A percentile compares a stretch with the other conserved stretches of the same genome.
phyloP scores from a whole-genome alignment of 805 yeast species.

The Wickerhamiella brachini region DNA sequence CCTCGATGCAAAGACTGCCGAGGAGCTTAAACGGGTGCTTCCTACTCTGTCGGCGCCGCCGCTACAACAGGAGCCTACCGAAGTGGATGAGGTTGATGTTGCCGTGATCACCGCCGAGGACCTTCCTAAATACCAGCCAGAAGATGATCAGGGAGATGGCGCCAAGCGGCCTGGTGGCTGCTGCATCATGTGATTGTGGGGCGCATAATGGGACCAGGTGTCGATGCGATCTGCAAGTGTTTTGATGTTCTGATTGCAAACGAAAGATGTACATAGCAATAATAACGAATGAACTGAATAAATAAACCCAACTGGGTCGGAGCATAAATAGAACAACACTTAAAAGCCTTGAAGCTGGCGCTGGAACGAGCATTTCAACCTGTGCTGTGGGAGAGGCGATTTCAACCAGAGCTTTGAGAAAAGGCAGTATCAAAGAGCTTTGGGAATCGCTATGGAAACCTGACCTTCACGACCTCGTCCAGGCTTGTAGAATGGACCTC shows the following conservation, averaged over 20 bases:
- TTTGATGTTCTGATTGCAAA: not conserved
- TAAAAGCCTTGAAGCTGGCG: not conserved
- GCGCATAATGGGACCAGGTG: too few relatives aligned
- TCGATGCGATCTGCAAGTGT: not conserved
- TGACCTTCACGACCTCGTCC: too few relatives aligned
- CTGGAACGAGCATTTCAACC: too few relatives aligned
- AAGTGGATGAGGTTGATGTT: conserved; percentile 3
- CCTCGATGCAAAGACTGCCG: conserved; percentile 9
- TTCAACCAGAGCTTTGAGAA: too few relatives aligned
- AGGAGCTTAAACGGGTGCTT: conserved; percentile 7
- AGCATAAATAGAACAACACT: not conserved
- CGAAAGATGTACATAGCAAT: not conserved
- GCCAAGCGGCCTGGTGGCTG: not conserved
- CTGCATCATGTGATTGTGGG: not conserved
- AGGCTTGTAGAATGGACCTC: too few relatives aligned
- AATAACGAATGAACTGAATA: not conserved
- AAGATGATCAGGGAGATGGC: not conserved
- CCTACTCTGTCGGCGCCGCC: conserved; percentile 1
- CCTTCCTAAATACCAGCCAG: not conserved
- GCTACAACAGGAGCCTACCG: not conserved
- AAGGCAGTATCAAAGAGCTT: too few relatives aligned
- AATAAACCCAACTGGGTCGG: not conserved
- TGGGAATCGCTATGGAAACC: too few relatives aligned
- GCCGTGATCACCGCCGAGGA: not conserved
- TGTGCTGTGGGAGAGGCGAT: too few relatives aligned